Conservation (phyloP, 139 green algal genomes). For the Chlamydomonas eustigma region DNA sequence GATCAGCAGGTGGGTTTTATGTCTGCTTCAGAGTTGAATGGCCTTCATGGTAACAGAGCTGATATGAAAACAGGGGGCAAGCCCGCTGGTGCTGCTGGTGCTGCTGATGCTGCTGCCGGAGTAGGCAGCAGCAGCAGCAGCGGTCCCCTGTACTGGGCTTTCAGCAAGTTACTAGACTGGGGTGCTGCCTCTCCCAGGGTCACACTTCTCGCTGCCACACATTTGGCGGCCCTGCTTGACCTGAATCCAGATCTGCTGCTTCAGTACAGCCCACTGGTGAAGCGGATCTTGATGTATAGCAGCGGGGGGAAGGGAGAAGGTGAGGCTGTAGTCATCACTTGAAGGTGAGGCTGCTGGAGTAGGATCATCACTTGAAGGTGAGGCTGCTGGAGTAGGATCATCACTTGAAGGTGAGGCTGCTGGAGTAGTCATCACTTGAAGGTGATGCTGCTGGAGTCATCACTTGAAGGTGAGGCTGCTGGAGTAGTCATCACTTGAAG, state of each 20-base stretch:
- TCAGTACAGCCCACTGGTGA: constrained; percentile 35
- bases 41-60: too few relatives aligned
- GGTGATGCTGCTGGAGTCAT: too few relatives aligned
- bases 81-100: neutral
- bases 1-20: too few relatives aligned
- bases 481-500: too few relatives aligned
- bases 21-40: too few relatives aligned
- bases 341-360: too few relatives aligned
- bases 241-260: constrained; percentile 23
- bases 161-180: constrained; percentile 29
- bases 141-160: neutral
- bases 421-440: too few relatives aligned
- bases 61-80: too few relatives aligned
- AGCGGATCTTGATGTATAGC: constrained; percentile 43
- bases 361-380: too few relatives aligned
- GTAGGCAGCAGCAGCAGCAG: neutral
- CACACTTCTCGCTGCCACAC: constrained; percentile 29
- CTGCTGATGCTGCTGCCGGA: neutral
- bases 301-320: constrained; percentile 6
- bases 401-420: too few relatives aligned
- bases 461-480: too few relatives aligned
- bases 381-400: too few relatives aligned
- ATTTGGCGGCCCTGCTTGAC: constrained; percentile 39
- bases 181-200: constrained; percentile 22
- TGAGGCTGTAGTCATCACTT: neutral